phyloP scores from a whole-genome alignment of 345 rosid species.

The Cardiospermum halicacabum region DNA sequence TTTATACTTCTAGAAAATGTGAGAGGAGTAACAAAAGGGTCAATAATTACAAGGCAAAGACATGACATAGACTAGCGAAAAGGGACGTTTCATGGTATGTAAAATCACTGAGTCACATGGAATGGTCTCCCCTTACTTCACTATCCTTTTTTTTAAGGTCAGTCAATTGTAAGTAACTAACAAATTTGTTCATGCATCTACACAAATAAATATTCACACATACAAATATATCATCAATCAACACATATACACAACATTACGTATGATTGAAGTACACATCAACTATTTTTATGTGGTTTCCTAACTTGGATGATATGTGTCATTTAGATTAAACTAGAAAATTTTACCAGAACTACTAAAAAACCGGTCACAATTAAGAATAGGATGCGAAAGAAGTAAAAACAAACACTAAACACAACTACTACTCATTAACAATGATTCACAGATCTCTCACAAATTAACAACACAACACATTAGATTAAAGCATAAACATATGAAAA shows the following conservation, averaged over 20 bases:
- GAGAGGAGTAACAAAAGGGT: background rate
- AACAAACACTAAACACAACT: background rate
- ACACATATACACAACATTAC: no score
- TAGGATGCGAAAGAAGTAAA: background rate
- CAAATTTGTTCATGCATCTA: background rate
- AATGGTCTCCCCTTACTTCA: slow-evolving; percentile 33
- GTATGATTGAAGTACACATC: no score
- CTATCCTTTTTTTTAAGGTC: slow-evolving; percentile 16
- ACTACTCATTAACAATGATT: slow-evolving; percentile 25
- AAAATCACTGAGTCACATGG: slow-evolving; percentile 37
- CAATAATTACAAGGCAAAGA: slow-evolving; percentile 11
- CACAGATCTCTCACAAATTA: slow-evolving; percentile 20
- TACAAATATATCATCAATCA: no score
- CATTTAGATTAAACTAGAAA: no score
- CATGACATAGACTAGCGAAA: slow-evolving; percentile 11
- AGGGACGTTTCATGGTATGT: slow-evolving; percentile 20
- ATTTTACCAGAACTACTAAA: no score
- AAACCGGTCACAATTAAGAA: background rate
- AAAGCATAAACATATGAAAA: no score
- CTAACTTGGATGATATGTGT: no score
- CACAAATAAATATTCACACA: no score
- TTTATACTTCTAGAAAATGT: background rate
- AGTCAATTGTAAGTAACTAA: slow-evolving; percentile 15
- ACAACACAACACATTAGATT: slow-evolving; percentile 11
- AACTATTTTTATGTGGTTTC: no score